A percentile compares a stretch with the other conserved stretches of the same genome.
These are phyloP conservation scores for Lactarius hengduanensis DNA, from an alignment of 768 basidiomycete species.

Conservation along the genomic window DNA sequence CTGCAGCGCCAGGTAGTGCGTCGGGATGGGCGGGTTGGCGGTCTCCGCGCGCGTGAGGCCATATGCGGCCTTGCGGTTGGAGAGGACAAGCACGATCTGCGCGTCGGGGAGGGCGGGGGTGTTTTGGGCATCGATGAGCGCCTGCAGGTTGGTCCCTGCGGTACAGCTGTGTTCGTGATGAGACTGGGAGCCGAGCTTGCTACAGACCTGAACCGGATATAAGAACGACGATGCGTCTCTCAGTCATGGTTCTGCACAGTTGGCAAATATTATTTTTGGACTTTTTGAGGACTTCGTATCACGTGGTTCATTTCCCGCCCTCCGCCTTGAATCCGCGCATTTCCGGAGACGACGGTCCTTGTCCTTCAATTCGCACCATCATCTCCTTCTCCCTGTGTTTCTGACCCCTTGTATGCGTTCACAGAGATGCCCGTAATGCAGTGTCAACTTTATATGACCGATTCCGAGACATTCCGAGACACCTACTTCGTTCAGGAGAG, in stretches of 20 bases:
- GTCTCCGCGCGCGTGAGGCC: slow-evolving; percentile 79
- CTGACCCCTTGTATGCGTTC: neutral
- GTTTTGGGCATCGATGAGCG: slow-evolving; percentile 84
- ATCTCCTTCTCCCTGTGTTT: neutral
- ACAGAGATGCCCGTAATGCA: neutral
- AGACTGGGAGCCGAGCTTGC: neutral
- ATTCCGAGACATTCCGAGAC: slow-evolving; percentile 2
- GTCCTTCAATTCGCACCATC: slow-evolving; percentile 10
- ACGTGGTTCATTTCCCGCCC: slow-evolving; percentile 10
- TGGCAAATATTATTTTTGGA: neutral
- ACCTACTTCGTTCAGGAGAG: neutral
- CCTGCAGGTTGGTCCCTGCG: slow-evolving; percentile 92
- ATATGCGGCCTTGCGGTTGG: slow-evolving; percentile 88
- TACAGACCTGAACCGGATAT: slow-evolving; percentile 63
- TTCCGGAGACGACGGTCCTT: slow-evolving; percentile 1
- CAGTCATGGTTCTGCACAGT: neutral
- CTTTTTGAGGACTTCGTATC: neutral
- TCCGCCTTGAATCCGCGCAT: neutral
- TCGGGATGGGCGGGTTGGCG: slow-evolving; percentile 75
- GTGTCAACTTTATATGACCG: neutral
- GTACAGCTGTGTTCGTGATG: slow-evolving; percentile 10
- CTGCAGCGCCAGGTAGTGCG: slow-evolving; percentile 79
- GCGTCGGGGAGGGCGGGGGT: slow-evolving; percentile 72
- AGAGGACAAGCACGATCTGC: slow-evolving; percentile 77
- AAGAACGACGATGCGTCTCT: slow-evolving; percentile 41